Conservation (phyloP, 306 rosid genomes). For the Carpinus viminea region DNA sequence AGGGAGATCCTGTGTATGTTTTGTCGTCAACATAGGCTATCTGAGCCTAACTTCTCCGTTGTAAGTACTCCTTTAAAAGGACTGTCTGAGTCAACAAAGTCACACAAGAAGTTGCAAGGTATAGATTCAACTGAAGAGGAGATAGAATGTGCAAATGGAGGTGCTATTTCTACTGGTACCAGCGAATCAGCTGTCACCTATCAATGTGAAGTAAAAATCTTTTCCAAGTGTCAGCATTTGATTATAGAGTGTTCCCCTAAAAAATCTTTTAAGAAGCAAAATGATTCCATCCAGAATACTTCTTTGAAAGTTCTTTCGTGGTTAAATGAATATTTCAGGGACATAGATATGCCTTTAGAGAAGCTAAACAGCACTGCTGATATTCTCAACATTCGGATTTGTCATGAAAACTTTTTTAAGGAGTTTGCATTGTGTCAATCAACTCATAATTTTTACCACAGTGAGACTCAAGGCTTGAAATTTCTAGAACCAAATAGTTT, state of each 20-base stretch:
- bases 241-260: slow-evolving; percentile 65
- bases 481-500: slow-evolving; percentile 26
- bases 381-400: slow-evolving; percentile 46
- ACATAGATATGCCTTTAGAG: slow-evolving; percentile 45
- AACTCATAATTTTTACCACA: slow-evolving; percentile 38
- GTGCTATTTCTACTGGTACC: slow-evolving; percentile 35
- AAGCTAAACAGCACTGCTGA: slow-evolving; percentile 45
- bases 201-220: slow-evolving; percentile 64
- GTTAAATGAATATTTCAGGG: slow-evolving; percentile 64
- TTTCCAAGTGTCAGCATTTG: slow-evolving; percentile 58
- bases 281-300: slow-evolving; percentile 75
- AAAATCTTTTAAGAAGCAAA: slow-evolving; percentile 64
- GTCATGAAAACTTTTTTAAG: slow-evolving; percentile 34
- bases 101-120: slow-evolving; percentile 50
- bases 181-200: slow-evolving; percentile 45
- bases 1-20: slow-evolving; percentile 73
- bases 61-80: slow-evolving; percentile 38
- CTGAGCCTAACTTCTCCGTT: slow-evolving; percentile 64
- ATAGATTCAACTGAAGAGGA: slow-evolving; percentile 37
- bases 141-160: slow-evolving; percentile 37
- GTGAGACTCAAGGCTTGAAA: slow-evolving; percentile 36
- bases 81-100: slow-evolving; percentile 48
- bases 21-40: slow-evolving; percentile 85
- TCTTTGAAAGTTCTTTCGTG: slow-evolving; percentile 75
- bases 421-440: slow-evolving; percentile 48